Percentiles rank a stretch among this genome's conserved stretches.
Conservation (phyloP, 768 basidiomycete species). For the Neoboletus brunneissimus region DNA sequence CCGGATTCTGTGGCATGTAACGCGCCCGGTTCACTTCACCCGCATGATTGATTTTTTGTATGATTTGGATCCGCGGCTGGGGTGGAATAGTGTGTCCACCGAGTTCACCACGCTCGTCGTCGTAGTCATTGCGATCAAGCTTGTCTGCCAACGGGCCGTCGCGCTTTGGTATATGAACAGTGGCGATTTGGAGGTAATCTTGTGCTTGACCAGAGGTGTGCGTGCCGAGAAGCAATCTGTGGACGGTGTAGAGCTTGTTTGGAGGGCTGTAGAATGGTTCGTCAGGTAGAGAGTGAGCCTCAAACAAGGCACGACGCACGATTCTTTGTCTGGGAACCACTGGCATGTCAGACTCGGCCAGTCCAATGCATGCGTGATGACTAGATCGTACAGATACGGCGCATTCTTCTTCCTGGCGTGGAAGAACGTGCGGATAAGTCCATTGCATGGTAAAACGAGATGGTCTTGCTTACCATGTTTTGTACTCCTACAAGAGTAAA, state of each 20-base stretch:
- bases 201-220: constrained; percentile 94
- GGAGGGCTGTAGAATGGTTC: constrained; percentile 56
- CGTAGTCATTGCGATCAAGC: constrained; percentile 77
- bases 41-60: constrained; percentile 91
- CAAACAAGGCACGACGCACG: constrained; percentile 48
- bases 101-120: constrained; percentile 91
- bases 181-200: constrained; percentile 95
- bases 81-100: constrained; percentile 87
- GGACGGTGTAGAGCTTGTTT: constrained; percentile 91
- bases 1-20: constrained; percentile 99
- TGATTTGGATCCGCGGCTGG: constrained; percentile 84
- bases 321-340: constrained; percentile 98
- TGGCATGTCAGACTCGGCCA: constrained; percentile 98
- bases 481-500: constrained; percentile 61
- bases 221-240: constrained; percentile 92
- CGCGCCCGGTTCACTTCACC: constrained; percentile 97
- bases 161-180: constrained; percentile 88
- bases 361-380: constrained; percentile 95
- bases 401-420: constrained; percentile 87
- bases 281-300: background rate
- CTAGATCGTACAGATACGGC: constrained; percentile 95
- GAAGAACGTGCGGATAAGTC: background rate
- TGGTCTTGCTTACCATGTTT: constrained; percentile 61
- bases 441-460: background rate
- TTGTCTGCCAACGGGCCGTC: constrained; percentile 67